Evolutionary conservation across 2,329 filamentous ascomycete species (phyloP).

Genomic region (Beauveria bassiana): DNA sequence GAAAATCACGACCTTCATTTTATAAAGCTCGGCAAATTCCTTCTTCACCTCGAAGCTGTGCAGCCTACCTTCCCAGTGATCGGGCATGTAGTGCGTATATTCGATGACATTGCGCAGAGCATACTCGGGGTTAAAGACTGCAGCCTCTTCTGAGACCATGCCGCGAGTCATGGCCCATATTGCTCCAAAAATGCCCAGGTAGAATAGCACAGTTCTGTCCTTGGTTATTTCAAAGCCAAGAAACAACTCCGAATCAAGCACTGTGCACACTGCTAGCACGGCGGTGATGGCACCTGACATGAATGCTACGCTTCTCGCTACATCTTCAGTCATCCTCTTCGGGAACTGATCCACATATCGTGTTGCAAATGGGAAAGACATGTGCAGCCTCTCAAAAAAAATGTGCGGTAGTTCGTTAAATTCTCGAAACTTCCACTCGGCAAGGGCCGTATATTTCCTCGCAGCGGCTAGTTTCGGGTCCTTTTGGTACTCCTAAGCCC

Average conservation of each 20-base stretch:
- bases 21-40: constrained; percentile 86
- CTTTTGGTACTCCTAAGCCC: constrained; percentile 76
- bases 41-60: constrained; percentile 89
- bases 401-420: constrained; percentile 95
- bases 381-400: constrained; percentile 81
- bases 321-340: constrained; percentile 83
- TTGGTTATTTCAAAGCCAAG: constrained; percentile 85
- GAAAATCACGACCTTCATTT: constrained; percentile 87
- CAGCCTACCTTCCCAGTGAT: constrained; percentile 81
- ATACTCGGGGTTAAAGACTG: constrained; percentile 86
- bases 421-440: constrained; percentile 96
- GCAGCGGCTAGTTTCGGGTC: constrained; percentile 77
- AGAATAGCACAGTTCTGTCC: constrained; percentile 85
- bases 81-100: constrained; percentile 86
- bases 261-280: constrained; percentile 72
- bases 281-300: constrained; percentile 79
- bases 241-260: constrained; percentile 88
- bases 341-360: constrained; percentile 94
- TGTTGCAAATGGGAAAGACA: constrained; percentile 90
- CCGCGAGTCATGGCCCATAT: constrained; percentile 80
- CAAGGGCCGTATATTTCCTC: constrained; percentile 83
- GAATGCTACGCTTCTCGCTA: constrained; percentile 79
- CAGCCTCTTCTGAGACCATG: constrained; percentile 77
- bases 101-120: constrained; percentile 83
- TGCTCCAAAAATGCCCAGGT: constrained; percentile 72